Evolutionary conservation across 805 yeast genomes (phyloP).

Genomic region (Cyberlindnera meyerae): DNA sequence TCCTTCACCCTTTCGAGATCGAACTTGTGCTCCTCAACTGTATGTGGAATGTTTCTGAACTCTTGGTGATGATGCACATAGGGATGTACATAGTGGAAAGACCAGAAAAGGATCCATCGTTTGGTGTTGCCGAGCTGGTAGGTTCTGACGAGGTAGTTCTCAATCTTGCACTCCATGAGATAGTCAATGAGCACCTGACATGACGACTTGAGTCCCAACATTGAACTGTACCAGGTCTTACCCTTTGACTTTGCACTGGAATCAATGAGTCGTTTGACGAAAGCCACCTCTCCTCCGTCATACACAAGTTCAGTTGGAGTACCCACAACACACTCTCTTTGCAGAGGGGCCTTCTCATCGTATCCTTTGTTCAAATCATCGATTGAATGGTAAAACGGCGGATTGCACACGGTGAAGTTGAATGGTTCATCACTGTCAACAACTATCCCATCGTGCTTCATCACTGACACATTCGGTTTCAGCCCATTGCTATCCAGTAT

Average conservation of each 20-base stretch:
- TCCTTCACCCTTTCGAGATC: constrained; percentile 6
- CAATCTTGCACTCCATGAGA: constrained; percentile 1
- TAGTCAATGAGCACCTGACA: constrained; percentile 6
- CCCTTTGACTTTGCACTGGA: constrained; percentile 26
- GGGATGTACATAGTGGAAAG: constrained; percentile 14
- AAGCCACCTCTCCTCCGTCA: constrained; percentile 42
- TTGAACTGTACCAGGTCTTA: constrained; percentile 35
- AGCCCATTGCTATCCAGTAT: constrained; percentile 28
- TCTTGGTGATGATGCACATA: constrained; percentile 4
- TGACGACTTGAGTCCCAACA: constrained; percentile 30
- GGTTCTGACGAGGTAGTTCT: constrained; percentile 16
- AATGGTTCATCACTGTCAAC: constrained; percentile 3
- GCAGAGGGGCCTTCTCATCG: constrained; percentile 22
- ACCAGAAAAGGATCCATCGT: constrained; percentile 27
- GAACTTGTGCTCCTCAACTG: constrained; percentile 15
- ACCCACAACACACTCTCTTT: constrained; percentile 29
- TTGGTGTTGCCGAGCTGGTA: constrained; percentile 22
- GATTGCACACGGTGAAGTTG: constrained; percentile 43
- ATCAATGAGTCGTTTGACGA: constrained; percentile 32
- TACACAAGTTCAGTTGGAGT: constrained; percentile 35
- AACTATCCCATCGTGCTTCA: constrained; percentile 18
- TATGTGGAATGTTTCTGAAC: constrained; percentile 5
- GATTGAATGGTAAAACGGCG: constrained; percentile 42
- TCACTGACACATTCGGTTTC: constrained; percentile 5
- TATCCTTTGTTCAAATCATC: constrained; percentile 29